Evolutionary conservation across 2,329 filamentous ascomycete genomes (phyloP).

Genomic region (Penicillium hesseltinei): DNA sequence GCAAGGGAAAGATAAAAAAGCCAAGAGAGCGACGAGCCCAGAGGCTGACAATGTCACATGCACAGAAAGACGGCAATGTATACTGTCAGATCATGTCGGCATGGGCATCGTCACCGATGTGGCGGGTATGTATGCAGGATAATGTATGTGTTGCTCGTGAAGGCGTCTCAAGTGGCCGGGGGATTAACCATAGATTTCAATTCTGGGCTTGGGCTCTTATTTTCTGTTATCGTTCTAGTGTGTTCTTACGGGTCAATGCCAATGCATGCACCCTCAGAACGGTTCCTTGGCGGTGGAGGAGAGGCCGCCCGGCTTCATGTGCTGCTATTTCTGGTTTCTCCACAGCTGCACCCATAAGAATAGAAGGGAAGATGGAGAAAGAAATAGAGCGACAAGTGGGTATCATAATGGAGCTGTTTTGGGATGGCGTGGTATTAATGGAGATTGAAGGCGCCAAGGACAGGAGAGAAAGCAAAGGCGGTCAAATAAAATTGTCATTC

Average conservation of each 20-base stretch:
- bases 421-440: conserved; percentile 30
- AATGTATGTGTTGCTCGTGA: conserved; percentile 18
- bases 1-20: background rate
- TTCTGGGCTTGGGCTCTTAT: conserved; percentile 7
- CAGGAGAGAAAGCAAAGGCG: conserved; percentile 13
- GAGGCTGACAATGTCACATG: background rate
- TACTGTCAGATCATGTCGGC: background rate
- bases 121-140: conserved; percentile 19
- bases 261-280: conserved; percentile 1
- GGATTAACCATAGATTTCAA: conserved; percentile 9
- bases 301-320: conserved; percentile 1
- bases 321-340: background rate
- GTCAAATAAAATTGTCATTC: conserved; percentile 10
- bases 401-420: conserved; percentile 41
- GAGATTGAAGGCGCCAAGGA: conserved; percentile 18
- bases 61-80: background rate
- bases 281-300: background rate
- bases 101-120: background rate
- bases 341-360: conserved; percentile 11
- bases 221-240: conserved; percentile 8
- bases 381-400: conserved; percentile 34
- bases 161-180: conserved; percentile 10
- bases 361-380: conserved; percentile 21
- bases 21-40: background rate
- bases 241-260: background rate